Base-by-base conservation (phyloP, 345 rosid genomes). In the Hypericum androsaemum region DNA sequence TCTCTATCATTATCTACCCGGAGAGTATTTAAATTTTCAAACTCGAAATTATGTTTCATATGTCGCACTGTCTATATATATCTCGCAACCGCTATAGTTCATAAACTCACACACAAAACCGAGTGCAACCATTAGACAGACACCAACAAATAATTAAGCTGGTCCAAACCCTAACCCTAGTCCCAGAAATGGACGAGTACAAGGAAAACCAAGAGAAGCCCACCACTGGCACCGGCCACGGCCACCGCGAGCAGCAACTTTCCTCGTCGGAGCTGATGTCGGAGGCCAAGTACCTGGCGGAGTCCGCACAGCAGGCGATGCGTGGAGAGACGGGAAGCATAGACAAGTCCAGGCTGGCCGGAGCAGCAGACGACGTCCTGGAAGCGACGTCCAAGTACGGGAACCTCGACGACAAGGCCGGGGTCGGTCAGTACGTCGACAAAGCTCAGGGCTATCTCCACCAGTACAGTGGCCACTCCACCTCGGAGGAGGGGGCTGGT, bases 381-480 rank as follows among this genome's bases (percentile, higher is more conserved):
- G 75, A 37, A 39, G 92, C 86, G 8, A 86, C 84, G 43, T 68
- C 78, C 14, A 72, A 74, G 38, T 86, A 81, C 47, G 92, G 80
- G 8, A 84, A 88, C 59, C 70, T 84, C 35, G 85, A 87, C 13
- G 76, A 77, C 11, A 77, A 75, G 61, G 60, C 76, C 39, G 32
- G 32, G 32, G 41, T 59, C 16, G 96, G 94, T 39, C 65, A 82
- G 69, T 82, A 84, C 53, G 74, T 88, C 0, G 77, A 78, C 0
- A 80, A 84, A 70, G 94, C 89, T 7, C 76, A 88, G 82, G 59
- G 50, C 41, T 84, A 84, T 58, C 83, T 88, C 58, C 78, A 78
- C 50, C 61, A 84, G 8, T 82, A 71, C 71, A 48, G 71, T 10
- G 69, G 78, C 55, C 61, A 76, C 14, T 57, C 82, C 10, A 11